Evolutionary conservation across 2,329 filamentous ascomycete genomes (phyloP), one percentile per base, ranked within the genome.

Genomic region (Ceratocystis cacaofunesta): DNA sequence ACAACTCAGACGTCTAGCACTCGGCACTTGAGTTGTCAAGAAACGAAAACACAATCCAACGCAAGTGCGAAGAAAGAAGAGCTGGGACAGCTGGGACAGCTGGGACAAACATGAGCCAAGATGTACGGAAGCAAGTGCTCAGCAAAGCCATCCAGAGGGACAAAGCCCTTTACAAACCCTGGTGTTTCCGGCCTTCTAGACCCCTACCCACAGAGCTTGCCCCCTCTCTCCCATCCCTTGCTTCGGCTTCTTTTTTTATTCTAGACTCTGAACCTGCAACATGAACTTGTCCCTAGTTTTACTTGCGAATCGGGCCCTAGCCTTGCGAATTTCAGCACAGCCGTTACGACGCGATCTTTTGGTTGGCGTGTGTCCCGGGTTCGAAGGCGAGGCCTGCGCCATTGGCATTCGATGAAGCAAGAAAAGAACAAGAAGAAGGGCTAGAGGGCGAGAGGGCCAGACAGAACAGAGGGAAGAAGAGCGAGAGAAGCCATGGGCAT

Each of bases 11-110:
- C 28, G 52, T 17, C n/a, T 32, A 36, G 52, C 52, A 58, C 28
- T 58, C 52, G 52, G 52, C 52, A 58, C 52, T 58, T 58, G 52
- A 15, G 52, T 17, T 58, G 52, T 58, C 52, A 58, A 32, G 25
- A 58, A 32, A 32, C 52, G 52, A 58, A 58, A 58, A 30, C 52
- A 19, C 7, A 58, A 58, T 58, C 52, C 52, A 58, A 58, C 52
- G 15, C 52, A 36, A 36, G n/a, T 58, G 32, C 52, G 52, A 58
- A 19, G 52, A 36, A 32, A 58, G 12, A 10, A 32, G 17, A n/a
- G 7, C 52, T 7, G 22, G 22, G 32, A 36, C 32, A 36, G 2
- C 32, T 19, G 32, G 25, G 7, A 32, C 17, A n/a, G 17, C 52
- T 7, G 22, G 22, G 22, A 30, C 28, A 22, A 28, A 28, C 12